Percentiles rank a stretch among this genome's conserved stretches.
Evolutionary conservation across 2,329 filamentous ascomycete species (phyloP).

Genomic region (Penicillium sp.): DNA sequence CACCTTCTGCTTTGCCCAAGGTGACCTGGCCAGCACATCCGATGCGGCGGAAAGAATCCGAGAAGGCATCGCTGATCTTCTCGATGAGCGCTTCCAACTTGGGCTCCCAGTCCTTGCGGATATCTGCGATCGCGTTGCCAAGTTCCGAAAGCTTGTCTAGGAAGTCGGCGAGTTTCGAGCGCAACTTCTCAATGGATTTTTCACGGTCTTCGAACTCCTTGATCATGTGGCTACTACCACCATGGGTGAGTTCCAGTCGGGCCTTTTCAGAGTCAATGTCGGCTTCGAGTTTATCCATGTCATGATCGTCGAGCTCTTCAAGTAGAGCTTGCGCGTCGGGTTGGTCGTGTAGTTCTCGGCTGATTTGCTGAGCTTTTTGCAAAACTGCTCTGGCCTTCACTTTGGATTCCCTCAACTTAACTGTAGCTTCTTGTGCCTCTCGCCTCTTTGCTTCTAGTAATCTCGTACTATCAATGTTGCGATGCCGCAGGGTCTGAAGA

Average conservation of each 20-base stretch:
- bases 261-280: slow-evolving; percentile 74
- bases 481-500: slow-evolving; percentile 63
- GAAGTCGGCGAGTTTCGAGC: slow-evolving; percentile 57
- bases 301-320: slow-evolving; percentile 51
- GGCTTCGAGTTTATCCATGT: slow-evolving; percentile 64
- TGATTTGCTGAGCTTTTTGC: slow-evolving; percentile 20
- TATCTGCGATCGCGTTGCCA: slow-evolving; percentile 59
- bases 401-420: slow-evolving; percentile 35
- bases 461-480: slow-evolving; percentile 61
- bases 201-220: slow-evolving; percentile 74
- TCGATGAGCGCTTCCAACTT: slow-evolving; percentile 72
- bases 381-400: slow-evolving; percentile 19
- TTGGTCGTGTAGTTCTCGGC: slow-evolving; percentile 14
- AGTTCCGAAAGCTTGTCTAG: slow-evolving; percentile 57
- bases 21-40: slow-evolving; percentile 88
- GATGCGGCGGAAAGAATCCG: slow-evolving; percentile 90
- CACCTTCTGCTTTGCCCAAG: slow-evolving; percentile 67
- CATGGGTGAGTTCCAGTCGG: slow-evolving; percentile 76
- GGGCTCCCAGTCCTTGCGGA: slow-evolving; percentile 79
- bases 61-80: slow-evolving; percentile 86
- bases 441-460: slow-evolving; percentile 44
- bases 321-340: slow-evolving; percentile 41
- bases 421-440: slow-evolving; percentile 40
- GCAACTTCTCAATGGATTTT: slow-evolving; percentile 66
- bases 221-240: slow-evolving; percentile 72